Conservation (phyloP, 2,329 filamentous ascomycete genomes). For the Botryotinia narcissicola region DNA sequence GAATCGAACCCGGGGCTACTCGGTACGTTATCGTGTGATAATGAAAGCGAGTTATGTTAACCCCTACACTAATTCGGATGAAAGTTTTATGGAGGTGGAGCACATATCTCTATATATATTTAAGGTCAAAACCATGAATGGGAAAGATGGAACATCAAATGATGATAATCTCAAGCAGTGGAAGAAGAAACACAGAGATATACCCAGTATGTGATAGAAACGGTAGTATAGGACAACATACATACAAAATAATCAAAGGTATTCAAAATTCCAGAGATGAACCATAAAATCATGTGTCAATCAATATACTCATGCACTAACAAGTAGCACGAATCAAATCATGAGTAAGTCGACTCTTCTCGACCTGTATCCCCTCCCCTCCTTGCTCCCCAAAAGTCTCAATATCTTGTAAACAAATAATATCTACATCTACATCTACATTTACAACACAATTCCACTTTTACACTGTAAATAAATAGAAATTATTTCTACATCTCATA, state of each 20-base stretch:
- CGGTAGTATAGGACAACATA: too few relatives aligned
- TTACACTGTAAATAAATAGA: too few relatives aligned
- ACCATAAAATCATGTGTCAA: too few relatives aligned
- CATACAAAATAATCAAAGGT: too few relatives aligned
- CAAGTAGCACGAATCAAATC: too few relatives aligned
- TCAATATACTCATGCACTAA: too few relatives aligned
- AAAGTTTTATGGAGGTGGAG: rapidly evolving
- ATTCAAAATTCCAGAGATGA: too few relatives aligned
- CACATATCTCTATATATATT: rapidly evolving
- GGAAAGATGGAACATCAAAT: background rate
- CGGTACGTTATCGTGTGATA: background rate
- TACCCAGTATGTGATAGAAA: too few relatives aligned
- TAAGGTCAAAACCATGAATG: rapidly evolving
- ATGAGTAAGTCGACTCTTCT: too few relatives aligned
- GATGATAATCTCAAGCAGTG: background rate
- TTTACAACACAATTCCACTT: too few relatives aligned
- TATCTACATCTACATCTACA: background rate
- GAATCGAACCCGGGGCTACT: constrained; percentile 5
- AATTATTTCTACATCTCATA: too few relatives aligned
- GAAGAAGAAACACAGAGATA: background rate
- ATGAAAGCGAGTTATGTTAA: constrained; percentile 1
- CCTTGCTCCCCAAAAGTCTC: background rate
- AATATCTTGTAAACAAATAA: background rate
- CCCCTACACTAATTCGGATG: background rate
- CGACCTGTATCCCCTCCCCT: too few relatives aligned